These are phyloP conservation scores for Candida cerambycidarum DNA, from an alignment of 805 yeast genomes.

Conservation along the genomic window DNA sequence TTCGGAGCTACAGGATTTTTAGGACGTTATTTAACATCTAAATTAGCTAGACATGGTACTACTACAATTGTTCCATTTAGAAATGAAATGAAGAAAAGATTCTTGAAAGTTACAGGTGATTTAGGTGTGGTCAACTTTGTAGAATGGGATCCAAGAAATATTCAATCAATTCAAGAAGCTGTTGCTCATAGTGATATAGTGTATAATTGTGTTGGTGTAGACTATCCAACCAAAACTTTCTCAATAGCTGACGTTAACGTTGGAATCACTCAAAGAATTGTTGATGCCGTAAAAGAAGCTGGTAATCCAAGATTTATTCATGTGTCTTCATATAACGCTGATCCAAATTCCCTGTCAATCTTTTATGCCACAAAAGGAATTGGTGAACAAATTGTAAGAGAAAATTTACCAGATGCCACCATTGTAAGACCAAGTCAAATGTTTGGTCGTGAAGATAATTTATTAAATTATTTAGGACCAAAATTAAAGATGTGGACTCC, in stretches of 20 bases:
- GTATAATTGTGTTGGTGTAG: conserved; percentile 75
- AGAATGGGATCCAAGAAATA: conserved; percentile 79
- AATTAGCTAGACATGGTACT: conserved; percentile 82
- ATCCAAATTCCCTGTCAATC: conserved; percentile 63
- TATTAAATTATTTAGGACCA: conserved; percentile 60
- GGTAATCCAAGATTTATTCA: conserved; percentile 75
- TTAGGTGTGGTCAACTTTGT: conserved; percentile 83
- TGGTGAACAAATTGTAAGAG: conserved; percentile 71
- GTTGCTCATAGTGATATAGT: conserved; percentile 83
- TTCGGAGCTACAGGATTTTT: conserved; percentile 81
- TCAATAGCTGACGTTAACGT: conserved; percentile 80
- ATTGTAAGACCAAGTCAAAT: conserved; percentile 84
- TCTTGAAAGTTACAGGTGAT: conserved; percentile 80
- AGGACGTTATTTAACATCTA: conserved; percentile 70
- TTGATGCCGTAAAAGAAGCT: conserved; percentile 65
- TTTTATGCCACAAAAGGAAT: conserved; percentile 77
- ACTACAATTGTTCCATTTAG: conserved; percentile 74
- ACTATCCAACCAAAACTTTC: conserved; percentile 75
- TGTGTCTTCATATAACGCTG: conserved; percentile 77
- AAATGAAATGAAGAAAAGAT: conserved; percentile 75
- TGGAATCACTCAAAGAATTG: conserved; percentile 75
- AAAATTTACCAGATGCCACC: conserved; percentile 69
- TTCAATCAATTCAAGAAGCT: conserved; percentile 70
- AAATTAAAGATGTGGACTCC: conserved; percentile 63
- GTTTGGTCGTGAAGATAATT: conserved; percentile 72